Base-by-base conservation (phyloP, 352 stramenopile species). In the Phytophthora uliginosa region DNA sequence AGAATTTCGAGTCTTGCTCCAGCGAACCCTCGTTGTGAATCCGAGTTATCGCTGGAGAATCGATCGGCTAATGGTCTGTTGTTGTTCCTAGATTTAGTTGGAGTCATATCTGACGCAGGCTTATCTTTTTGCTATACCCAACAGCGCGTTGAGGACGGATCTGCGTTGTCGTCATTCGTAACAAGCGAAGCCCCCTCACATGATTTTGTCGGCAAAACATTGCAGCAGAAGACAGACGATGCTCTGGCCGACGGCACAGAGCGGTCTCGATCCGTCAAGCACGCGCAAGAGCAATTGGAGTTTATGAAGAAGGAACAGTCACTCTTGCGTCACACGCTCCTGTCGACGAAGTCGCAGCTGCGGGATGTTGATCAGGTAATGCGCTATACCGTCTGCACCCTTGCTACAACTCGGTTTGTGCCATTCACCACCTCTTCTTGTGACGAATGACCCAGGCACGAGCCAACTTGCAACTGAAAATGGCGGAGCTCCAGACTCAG, bases 231-330 rank as follows among this genome's bases (percentile, higher is more conserved):
- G 28, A 63, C 71, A 0, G 61, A 84, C 24, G 70, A 71, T n/a
- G 71, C 74, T 0, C 50, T 88, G n/a, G 24, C 79, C 3, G 76
- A 81, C 28, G 71, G 57, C 3, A 59, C 64, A 22, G 80, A 81
- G 18, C 68, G 73, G 22, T 55, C 83, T 26, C 74, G 81, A 17
- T 67, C 71, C 3, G 66, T 71, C 13, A 91, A 90, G 58, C 83
- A 91, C 36, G 69, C 73, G 1, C 83, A 90, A 38, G 85, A 90
- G 12, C 85, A 92, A 52, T 71, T 92, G 8, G 76, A 86, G 36
- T 92, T 92, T 58, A 83, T 90, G 59, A 85, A 78, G 52, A 85
- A 85, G 47, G 85, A 92, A 42, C 85, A 92, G n/a, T 69, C 79
- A 0, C 31, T 78, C 7, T 71, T 92, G 3, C 76, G 81, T 2